A percentile compares a stretch with the other conserved stretches of the same genome.
phyloP scores from a whole-genome alignment of 495 filamentous ascomycete species.

The Physcia stellaris region DNA sequence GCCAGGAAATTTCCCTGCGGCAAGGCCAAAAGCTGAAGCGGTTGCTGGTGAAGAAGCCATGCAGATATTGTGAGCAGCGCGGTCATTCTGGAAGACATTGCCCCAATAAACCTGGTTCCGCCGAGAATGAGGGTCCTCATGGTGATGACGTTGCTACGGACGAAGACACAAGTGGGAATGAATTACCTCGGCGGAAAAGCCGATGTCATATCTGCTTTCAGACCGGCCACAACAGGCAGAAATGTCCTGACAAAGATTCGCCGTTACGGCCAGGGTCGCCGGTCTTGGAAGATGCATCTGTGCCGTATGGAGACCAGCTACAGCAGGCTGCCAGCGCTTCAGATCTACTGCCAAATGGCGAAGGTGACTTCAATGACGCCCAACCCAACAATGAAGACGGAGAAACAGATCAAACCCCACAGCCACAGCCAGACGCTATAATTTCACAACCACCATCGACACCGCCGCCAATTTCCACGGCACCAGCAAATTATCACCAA shows the following conservation, averaged over 20 bases:
- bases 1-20: slow-evolving; percentile 14
- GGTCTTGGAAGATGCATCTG: slow-evolving; percentile 2
- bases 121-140: slow-evolving; percentile 3
- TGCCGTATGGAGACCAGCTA: neutral
- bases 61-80: slow-evolving; percentile 13
- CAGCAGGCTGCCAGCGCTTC: slow-evolving; percentile 1
- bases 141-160: neutral
- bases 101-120: slow-evolving; percentile 10
- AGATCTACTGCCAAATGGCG: too few relatives aligned
- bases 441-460: neutral
- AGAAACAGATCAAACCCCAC: neutral
- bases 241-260: neutral
- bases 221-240: slow-evolving; percentile 1
- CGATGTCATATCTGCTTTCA: slow-evolving; percentile 4
- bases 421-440: too few relatives aligned
- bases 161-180: neutral
- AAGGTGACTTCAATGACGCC: neutral
- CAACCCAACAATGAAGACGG: neutral
- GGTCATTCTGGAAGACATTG: slow-evolving; percentile 15
- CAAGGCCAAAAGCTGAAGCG: slow-evolving; percentile 18
- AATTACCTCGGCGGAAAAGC: neutral
- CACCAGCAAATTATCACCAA: neutral
- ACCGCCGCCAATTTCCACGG: neutral
- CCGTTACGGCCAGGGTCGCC: neutral
- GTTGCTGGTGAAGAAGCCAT: slow-evolving; percentile 11